Evolutionary conservation across 768 basidiomycete genomes (phyloP).

Genomic region (Boletus rufocinnamomeus): DNA sequence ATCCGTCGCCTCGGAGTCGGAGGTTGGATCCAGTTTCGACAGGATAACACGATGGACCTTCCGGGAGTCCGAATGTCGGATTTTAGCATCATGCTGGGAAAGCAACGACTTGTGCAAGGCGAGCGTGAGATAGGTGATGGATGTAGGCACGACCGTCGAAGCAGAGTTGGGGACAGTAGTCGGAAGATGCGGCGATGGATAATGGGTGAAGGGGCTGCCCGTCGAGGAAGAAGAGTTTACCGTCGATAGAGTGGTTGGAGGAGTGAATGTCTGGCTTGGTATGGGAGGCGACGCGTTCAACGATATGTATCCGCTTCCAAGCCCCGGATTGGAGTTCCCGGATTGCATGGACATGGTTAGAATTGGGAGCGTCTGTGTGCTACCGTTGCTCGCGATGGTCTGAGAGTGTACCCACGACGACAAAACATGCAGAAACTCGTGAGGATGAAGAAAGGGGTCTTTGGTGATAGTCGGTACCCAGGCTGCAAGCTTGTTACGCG

Average conservation of each 20-base stretch:
- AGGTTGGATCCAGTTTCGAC: conserved; percentile 51
- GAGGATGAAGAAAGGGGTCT: conserved; percentile 78
- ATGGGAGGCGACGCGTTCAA: conserved; percentile 22
- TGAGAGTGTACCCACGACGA: conserved; percentile 31
- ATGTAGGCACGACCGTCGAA: neutral
- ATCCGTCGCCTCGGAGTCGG: conserved; percentile 35
- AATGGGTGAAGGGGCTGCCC: conserved; percentile 8
- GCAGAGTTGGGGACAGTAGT: conserved; percentile 19
- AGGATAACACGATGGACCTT: conserved; percentile 64
- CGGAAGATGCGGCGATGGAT: conserved; percentile 10
- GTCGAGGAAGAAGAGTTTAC: conserved; percentile 13
- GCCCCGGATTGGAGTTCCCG: conserved; percentile 15
- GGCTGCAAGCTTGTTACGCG: conserved; percentile 68
- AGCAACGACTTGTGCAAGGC: conserved; percentile 24
- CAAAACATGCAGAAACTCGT: conserved; percentile 55
- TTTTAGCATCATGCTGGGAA: conserved; percentile 31
- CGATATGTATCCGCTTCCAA: conserved; percentile 17
- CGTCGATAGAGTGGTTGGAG: conserved; percentile 3
- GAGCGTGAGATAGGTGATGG: conserved; percentile 28
- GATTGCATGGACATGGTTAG: conserved; percentile 26
- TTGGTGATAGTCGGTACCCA: conserved; percentile 55
- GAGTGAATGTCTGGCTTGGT: conserved; percentile 9
- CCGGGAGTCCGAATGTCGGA: conserved; percentile 50
- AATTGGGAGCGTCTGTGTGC: conserved; percentile 33
- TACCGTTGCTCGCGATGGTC: conserved; percentile 9